These are phyloP conservation scores for Chlorencoelia australis DNA, from an alignment of 2,329 filamentous ascomycete genomes.

Conservation along the genomic window DNA sequence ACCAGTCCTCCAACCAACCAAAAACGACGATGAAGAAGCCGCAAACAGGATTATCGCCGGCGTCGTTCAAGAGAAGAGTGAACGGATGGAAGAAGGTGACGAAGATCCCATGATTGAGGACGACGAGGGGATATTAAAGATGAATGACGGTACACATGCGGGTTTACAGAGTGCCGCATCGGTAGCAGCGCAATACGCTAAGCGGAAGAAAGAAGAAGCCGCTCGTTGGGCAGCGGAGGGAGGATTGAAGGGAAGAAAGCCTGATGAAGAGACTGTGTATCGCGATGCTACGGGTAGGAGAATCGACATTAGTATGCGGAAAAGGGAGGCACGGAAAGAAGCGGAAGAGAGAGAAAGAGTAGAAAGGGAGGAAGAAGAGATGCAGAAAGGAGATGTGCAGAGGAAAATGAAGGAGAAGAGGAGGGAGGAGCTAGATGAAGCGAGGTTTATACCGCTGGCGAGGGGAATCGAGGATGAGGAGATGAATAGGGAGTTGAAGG, in stretches of 20 bases:
- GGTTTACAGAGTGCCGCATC: constrained; percentile 78
- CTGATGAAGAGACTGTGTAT: constrained; percentile 76
- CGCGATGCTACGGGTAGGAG: constrained; percentile 90
- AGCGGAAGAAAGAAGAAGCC: constrained; percentile 56
- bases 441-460: constrained; percentile 71
- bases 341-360: constrained; percentile 60
- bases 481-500: constrained; percentile 75
- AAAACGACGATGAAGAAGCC: constrained; percentile 44
- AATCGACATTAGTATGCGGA: constrained; percentile 84
- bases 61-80: constrained; percentile 56
- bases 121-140: constrained; percentile 49
- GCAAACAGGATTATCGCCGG: constrained; percentile 72
- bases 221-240: constrained; percentile 36
- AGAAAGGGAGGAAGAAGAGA: constrained; percentile 56
- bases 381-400: constrained; percentile 79
- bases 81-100: constrained; percentile 39
- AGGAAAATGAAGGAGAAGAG: constrained; percentile 53
- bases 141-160: constrained; percentile 81
- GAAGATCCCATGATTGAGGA: constrained; percentile 39
- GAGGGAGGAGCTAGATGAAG: constrained; percentile 64
- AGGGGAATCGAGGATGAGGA: constrained; percentile 74
- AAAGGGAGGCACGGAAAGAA: constrained; percentile 74
- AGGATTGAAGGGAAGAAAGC: constrained; percentile 31
- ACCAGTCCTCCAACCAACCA: constrained; percentile 26
- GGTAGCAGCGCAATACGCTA: constrained; percentile 58